Percentiles rank a stretch among this genome's conserved stretches.
These are phyloP conservation scores for Boletus bicolor DNA, from an alignment of 768 basidiomycete species.

Conservation along the genomic window DNA sequence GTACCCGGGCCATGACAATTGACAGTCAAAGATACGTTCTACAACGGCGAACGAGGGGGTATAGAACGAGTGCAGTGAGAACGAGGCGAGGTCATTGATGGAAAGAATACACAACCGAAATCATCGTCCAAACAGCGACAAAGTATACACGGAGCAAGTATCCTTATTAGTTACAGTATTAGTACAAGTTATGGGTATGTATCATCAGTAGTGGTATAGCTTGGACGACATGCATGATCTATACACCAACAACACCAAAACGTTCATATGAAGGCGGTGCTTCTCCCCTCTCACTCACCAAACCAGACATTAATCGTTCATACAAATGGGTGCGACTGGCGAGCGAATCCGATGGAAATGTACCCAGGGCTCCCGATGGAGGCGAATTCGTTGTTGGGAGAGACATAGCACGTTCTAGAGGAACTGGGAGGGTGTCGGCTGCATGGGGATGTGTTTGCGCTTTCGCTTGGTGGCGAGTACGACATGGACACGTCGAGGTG, in stretches of 20 bases:
- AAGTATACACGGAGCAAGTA: no score
- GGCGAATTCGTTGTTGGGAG: conserved; percentile 32
- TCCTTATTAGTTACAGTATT: not conserved
- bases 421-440: not conserved
- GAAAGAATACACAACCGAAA: no score
- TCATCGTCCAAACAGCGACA: no score
- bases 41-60: not conserved
- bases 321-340: conserved; percentile 53
- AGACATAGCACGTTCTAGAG: conserved; percentile 30
- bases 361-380: conserved; percentile 15
- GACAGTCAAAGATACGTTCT: not conserved
- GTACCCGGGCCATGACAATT: conserved; percentile 6
- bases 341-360: conserved; percentile 31
- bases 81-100: no score
- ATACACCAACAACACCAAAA: not conserved
- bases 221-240: not conserved
- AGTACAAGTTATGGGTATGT: not conserved
- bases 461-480: conserved; percentile 13
- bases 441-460: not conserved
- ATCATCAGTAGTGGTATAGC: not conserved
- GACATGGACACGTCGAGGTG: conserved; percentile 44
- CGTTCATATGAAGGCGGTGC: conserved; percentile 58
- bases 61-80: not conserved
- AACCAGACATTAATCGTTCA: conserved; percentile 79
- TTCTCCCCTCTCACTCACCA: conserved; percentile 79